Base-by-base conservation (phyloP, 2,329 filamentous ascomycete genomes). In the Hymenoscyphus salicellus region DNA sequence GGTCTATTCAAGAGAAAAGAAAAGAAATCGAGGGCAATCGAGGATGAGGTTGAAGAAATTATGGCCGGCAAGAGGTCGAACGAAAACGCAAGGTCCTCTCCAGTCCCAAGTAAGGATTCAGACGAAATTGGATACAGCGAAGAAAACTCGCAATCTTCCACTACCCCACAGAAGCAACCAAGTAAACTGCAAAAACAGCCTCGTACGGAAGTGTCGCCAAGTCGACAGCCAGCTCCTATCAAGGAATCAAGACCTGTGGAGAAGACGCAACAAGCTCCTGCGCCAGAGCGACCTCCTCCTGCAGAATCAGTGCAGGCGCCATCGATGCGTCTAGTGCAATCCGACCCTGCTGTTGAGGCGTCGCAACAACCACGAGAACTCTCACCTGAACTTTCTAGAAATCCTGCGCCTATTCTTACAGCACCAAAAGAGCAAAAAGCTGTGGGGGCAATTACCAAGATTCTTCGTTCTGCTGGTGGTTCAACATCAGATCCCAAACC, bases 131-230 rank as follows among this genome's bases (percentile, higher is more conserved):
- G 62, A 16, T 60, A 65, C 2, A 30, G 64, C 4, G 73, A 72
- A 46, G 73, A 75, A 38, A 68, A 65, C 59, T 56, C 64, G n/a
- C 69, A 74, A 52, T 71, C 70, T 52, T 46, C 64, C 20, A 32
- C 61, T 55, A 68, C 70, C 32, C 33, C 82, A 10, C 86, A 89
- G 69, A 82, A 86, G 65, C 82, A 84, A 63, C 77, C 84, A 3
- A 86, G 84, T 78, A 93, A 92, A 75, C 79, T 92, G 61, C 89
- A 92, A 72, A 93, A 93, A 76, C 83, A 84, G 63, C 83, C 71
- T 36, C 67, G 66, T 16, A 56, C 61, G 14, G 73, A 75, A 38
- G 66, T 63, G 3, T 74, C 74, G 30, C 71, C 72, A 33, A 70
- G 56, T 60, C 64, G 65, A 33, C 73, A 74, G 46, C 62, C 67